A percentile compares a stretch with the other conserved stretches of the same genome.
These are phyloP conservation scores for Monosporozyma unispora DNA, from an alignment of 805 yeast species.

Conservation along the genomic window DNA sequence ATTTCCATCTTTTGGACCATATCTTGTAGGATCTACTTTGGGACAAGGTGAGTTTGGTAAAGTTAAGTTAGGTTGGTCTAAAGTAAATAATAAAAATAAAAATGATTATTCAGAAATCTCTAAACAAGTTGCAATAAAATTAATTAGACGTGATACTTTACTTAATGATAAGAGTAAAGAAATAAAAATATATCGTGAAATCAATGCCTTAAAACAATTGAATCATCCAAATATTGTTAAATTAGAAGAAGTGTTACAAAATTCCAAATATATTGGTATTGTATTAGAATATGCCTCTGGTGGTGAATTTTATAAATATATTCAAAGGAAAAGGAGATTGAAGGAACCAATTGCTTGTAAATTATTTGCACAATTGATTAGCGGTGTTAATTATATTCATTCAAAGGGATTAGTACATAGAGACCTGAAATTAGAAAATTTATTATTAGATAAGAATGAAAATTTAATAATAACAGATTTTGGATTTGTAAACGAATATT, in stretches of 20 bases:
- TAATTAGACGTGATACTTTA: slow-evolving; percentile 81
- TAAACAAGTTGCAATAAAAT: slow-evolving; percentile 86
- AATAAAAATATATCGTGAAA: slow-evolving; percentile 84
- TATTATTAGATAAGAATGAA: slow-evolving; percentile 75
- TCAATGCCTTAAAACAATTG: slow-evolving; percentile 75
- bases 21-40: slow-evolving; percentile 80
- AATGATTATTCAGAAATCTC: slow-evolving; percentile 30
- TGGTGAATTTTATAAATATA: slow-evolving; percentile 92
- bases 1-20: slow-evolving; percentile 69
- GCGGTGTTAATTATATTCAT: slow-evolving; percentile 93
- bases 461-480: slow-evolving; percentile 84
- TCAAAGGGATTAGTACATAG: slow-evolving; percentile 84
- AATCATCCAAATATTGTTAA: slow-evolving; percentile 92
- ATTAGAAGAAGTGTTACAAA: slow-evolving; percentile 86
- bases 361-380: slow-evolving; percentile 83
- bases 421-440: slow-evolving; percentile 83
- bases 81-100: slow-evolving; percentile 22
- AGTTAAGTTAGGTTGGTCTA: slow-evolving; percentile 95
- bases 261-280: slow-evolving; percentile 91
- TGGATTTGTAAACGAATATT: slow-evolving; percentile 85
- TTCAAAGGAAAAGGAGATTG: slow-evolving; percentile 71
- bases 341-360: slow-evolving; percentile 83
- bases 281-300: slow-evolving; percentile 96
- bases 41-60: slow-evolving; percentile 99
- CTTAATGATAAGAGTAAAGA: slow-evolving; percentile 78